A percentile compares a stretch with the other conserved stretches of the same genome.
These are phyloP conservation scores for Botrytis aclada DNA, from an alignment of 2,329 filamentous ascomycete genomes.

Conservation along the genomic window DNA sequence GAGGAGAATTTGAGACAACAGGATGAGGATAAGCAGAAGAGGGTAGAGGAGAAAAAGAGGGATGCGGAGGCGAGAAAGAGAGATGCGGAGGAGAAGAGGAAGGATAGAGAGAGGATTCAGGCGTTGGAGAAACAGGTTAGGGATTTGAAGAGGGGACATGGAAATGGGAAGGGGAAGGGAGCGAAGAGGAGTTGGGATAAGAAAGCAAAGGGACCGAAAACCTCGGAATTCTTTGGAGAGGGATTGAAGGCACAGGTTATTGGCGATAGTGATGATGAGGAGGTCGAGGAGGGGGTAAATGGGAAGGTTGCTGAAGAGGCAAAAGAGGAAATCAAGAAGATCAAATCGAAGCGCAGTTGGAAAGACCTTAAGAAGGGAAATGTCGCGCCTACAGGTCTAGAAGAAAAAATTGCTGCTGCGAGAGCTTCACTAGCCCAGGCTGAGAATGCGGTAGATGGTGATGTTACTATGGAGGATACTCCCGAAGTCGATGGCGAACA, in stretches of 20 bases:
- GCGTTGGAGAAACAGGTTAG: slow-evolving; percentile 8
- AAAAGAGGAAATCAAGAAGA: not conserved
- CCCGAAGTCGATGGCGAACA: not conserved
- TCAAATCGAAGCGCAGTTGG: slow-evolving; percentile 14
- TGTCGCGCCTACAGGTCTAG: not conserved
- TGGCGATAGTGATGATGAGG: not conserved
- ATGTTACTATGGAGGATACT: slow-evolving; percentile 11
- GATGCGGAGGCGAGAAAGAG: not conserved
- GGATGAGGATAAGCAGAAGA: slow-evolving; percentile 6
- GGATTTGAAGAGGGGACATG: slow-evolving; percentile 2
- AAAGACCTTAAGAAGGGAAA: slow-evolving; percentile 1
- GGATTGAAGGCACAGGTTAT: not conserved
- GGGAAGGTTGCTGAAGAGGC: not conserved
- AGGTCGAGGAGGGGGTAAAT: not conserved
- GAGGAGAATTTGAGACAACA: not conserved
- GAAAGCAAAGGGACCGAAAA: slow-evolving; percentile 9
- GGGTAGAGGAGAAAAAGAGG: not conserved
- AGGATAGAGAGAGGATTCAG: not conserved
- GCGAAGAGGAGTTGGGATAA: not conserved
- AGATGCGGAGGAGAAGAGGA: not conserved
- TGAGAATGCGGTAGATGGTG: not conserved
- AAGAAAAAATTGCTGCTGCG: slow-evolving; percentile 5
- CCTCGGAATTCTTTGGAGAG: slow-evolving; percentile 11
- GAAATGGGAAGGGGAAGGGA: not conserved
- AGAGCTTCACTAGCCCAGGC: not conserved